Evolutionary conservation across 2,329 filamentous ascomycete species (phyloP), one percentile per base, ranked within the genome.

Genomic region (Xylariaceae sp.): DNA sequence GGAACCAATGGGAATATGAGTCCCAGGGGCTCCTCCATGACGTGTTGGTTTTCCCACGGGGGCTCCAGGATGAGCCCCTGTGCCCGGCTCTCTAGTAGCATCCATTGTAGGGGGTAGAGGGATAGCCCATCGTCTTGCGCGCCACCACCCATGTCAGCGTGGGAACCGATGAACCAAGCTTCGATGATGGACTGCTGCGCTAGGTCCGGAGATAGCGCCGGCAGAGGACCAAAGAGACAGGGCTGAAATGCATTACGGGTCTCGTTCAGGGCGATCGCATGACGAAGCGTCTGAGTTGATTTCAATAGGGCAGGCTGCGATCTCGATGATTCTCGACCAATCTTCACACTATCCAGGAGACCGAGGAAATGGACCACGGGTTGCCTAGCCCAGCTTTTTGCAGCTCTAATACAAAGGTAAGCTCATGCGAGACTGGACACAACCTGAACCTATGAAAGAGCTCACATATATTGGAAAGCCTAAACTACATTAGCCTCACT

Each of bases 61-160:
- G 54, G 55, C 22, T 64, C 62, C 3, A 71, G 55, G 30, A 63
- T 52, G 1, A 73, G 60, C 1, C 70, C 69, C 10, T 63, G 59
- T 18, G 60, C 56, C 21, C 63, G 59, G 46, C 63, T 66, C 56
- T 74, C 72, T 10, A 70, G 55, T 29, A 74, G 53, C 62, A 74
- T 73, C 72, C 72, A 75, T 55, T 75, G 72, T 1, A 74, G 54
- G 3, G 72, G 71, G 56, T 74, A 75, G 2, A 75, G 60, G 4
- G 70, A 68, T 5, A 74, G 58, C 2, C 72, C 71, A 48, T 72
- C 71, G 3, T 70, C 63, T 22, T 57, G 59, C 2, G 67, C 58
- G 1, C 68, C 65, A 2, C 72, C 72, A 3, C 70, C 70, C 22
- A 75, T 63, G 45, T 75, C 72, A 6, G 58, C 61, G 48, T 73